Evolutionary conservation across 352 stramenopile genomes (phyloP), one percentile per base, ranked within the genome.

Genomic region (Pythium oligandrum): DNA sequence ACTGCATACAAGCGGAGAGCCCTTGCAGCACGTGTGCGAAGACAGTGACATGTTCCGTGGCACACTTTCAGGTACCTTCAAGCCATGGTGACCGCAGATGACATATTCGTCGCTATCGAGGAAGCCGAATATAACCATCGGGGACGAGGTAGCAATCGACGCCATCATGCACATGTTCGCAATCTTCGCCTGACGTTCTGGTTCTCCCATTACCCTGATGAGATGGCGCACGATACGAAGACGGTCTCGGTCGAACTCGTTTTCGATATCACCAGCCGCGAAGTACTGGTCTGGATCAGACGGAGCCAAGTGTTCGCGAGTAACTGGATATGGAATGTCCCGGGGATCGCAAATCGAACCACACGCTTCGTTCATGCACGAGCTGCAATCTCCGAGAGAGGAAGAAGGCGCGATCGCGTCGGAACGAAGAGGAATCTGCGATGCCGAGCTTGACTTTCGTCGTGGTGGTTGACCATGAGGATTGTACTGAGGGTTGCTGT

Each of bases 81-180:
- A 36, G 10, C 83, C 68, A 43, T 79, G 70, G 39, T 88, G 66
- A 35, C 73, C 68, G n/a, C 69, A 71, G 10, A 90, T 38, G 0
- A 76, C 49, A 55, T 83, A 87, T 17, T 74, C 71, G 39, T 89
- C 71, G 43, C 55, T 58, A 30, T 83, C 75, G 0, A 94, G 57
- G 17, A 94, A 61, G 1, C 77, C 81, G n/a, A 90, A 61, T 1
- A 89, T 46, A 12, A 76, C 79, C n/a, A 88, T 64, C n/a, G 76
- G 66, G 32, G 71, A 89, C 40, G 81, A 66, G 3, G 79, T 75
- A 8, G 80, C 82, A 44, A 90, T 94, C 39, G 80, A 70, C 31
- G 80, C 78, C 78, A 94, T 91, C 40, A 77, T 78, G 52, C 73
- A 84, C 51, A 92, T 78, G 50, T 92, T 80, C 34, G 62, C 57